Conservation (phyloP, 495 filamentous ascomycete genomes). For the Aspergillus wentii region DNA sequence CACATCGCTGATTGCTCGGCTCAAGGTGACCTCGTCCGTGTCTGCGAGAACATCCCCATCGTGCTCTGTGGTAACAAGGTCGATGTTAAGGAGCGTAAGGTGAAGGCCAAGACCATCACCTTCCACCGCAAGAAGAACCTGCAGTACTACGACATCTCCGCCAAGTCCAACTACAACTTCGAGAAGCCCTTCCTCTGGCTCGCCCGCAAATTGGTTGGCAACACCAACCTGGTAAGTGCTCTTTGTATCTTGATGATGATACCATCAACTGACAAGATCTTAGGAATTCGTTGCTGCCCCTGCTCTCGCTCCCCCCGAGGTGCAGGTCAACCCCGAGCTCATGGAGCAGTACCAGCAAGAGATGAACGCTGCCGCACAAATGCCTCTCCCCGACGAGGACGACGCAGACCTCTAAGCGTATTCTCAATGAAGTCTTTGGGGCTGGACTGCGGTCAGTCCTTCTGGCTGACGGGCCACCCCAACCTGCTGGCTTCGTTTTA, state of each 20-base stretch:
- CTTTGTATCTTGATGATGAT: not conserved
- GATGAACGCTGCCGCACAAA: constrained; percentile 74
- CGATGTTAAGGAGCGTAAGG: constrained; percentile 99
- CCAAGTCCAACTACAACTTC: constrained; percentile 99
- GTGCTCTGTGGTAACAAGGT: constrained; percentile 99
- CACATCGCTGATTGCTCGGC: constrained; percentile 7
- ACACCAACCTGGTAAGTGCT: constrained; percentile 72
- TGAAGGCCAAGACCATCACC: constrained; percentile 99
- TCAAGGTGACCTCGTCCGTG: constrained; percentile 96
- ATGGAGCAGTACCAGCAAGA: constrained; percentile 80
- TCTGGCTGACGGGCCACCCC: constrained; percentile 4
- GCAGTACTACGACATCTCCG: constrained; percentile 99
- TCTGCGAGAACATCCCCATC: constrained; percentile 99
- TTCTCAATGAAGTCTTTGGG: constrained; percentile 13
- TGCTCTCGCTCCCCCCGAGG: constrained; percentile 90
- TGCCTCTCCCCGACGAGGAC: constrained; percentile 95
- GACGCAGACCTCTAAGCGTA: constrained; percentile 65
- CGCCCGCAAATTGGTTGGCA: constrained; percentile 95
- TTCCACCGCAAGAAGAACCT: constrained; percentile 99
- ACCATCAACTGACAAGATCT: constrained; percentile 7
- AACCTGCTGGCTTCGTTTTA: constrained; percentile 16
- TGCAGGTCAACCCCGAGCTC: constrained; percentile 75
- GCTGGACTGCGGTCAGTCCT: constrained; percentile 8
- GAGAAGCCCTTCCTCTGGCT: constrained; percentile 99
- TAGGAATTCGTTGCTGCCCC: constrained; percentile 97